Percentiles rank a stretch among this genome's conserved stretches.
Conservation (phyloP, 345 rosid species). For the Gossypium stocksii region DNA sequence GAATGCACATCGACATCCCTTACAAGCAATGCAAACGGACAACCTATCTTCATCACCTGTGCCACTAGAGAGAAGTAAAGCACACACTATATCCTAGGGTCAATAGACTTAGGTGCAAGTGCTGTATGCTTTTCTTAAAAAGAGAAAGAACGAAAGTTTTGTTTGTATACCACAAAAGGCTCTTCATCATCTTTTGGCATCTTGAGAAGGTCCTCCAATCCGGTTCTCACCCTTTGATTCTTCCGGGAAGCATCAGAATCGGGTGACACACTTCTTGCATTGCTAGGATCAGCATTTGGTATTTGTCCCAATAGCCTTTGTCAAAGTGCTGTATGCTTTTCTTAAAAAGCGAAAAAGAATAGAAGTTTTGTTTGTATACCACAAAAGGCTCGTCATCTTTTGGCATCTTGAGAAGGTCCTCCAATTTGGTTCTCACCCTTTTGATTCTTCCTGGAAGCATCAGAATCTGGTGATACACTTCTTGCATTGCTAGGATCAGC, state of each 20-base stretch:
- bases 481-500: constrained; percentile 6
- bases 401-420: constrained; percentile 19
- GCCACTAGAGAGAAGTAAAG: not conserved
- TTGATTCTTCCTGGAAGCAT: constrained; percentile 26
- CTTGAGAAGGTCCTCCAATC: constrained; percentile 20
- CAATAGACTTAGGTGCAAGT: not conserved
- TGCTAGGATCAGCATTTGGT: constrained; percentile 7
- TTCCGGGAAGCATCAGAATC: constrained; percentile 19
- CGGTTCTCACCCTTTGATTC: constrained; percentile 24
- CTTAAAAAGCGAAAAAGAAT: not conserved
- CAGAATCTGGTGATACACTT: constrained; percentile 9
- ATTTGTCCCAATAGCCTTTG: constrained; percentile 14
- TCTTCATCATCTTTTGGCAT: constrained; percentile 10
- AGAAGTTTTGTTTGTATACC: not conserved
- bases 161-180: not conserved
- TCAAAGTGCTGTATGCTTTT: not conserved
- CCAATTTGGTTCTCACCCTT: constrained; percentile 16
- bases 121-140: not conserved
- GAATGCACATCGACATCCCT: not conserved
- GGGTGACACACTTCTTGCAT: constrained; percentile 6
- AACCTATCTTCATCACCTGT: not conserved
- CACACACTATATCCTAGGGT: not conserved
- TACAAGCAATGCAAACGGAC: not conserved
- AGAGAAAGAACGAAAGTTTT: not conserved
- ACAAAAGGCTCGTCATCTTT: not conserved